These are phyloP conservation scores for Andrographis paniculata DNA, from an alignment of 305 asterid genomes.

Conservation along the genomic window DNA sequence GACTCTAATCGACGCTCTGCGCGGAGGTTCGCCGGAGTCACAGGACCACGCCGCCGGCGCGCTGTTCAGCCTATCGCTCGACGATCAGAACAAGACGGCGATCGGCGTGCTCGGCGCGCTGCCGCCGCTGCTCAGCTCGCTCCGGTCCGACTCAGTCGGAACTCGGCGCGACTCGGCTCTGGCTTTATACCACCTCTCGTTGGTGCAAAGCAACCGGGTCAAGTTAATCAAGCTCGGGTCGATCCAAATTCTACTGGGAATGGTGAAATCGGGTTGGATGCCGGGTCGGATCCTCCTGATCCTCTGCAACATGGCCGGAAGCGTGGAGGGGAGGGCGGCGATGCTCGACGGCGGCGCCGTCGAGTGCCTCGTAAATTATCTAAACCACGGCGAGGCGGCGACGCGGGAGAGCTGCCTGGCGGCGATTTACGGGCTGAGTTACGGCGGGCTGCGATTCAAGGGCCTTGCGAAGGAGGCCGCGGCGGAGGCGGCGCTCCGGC, in stretches of 20 bases:
- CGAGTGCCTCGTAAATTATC: constrained; percentile 38
- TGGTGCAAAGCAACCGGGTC: constrained; percentile 50
- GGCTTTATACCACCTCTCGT: constrained; percentile 54
- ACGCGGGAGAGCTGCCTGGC: constrained; percentile 40
- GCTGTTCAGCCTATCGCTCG: constrained; percentile 74
- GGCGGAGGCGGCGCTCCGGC: constrained; percentile 44
- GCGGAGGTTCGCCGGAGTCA: constrained; percentile 54
- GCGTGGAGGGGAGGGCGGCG: constrained; percentile 51
- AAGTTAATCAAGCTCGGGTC: constrained; percentile 57
- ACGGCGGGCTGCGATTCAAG: constrained; percentile 60
- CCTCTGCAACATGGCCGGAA: constrained; percentile 45
- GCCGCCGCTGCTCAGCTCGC: constrained; percentile 65
- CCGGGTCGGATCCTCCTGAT: constrained; percentile 32
- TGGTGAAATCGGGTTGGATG: constrained; percentile 46
- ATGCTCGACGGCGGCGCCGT: constrained; percentile 64
- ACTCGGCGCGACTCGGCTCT: constrained; percentile 73
- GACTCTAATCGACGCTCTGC: constrained; percentile 55
- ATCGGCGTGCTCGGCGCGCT: constrained; percentile 85
- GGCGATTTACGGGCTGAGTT: constrained; percentile 51
- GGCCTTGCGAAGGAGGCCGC: constrained; percentile 62
- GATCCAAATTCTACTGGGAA: constrained; percentile 32
- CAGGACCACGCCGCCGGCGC: constrained; percentile 95
- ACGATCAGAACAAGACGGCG: constrained; percentile 76
- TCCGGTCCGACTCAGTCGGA: constrained; percentile 68
- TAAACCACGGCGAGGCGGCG: constrained; percentile 25